Percentiles rank a stretch among this genome's conserved stretches.
Conservation (phyloP, 1,284 basidiomycete genomes). For the Ceratobasidium theobromae region DNA sequence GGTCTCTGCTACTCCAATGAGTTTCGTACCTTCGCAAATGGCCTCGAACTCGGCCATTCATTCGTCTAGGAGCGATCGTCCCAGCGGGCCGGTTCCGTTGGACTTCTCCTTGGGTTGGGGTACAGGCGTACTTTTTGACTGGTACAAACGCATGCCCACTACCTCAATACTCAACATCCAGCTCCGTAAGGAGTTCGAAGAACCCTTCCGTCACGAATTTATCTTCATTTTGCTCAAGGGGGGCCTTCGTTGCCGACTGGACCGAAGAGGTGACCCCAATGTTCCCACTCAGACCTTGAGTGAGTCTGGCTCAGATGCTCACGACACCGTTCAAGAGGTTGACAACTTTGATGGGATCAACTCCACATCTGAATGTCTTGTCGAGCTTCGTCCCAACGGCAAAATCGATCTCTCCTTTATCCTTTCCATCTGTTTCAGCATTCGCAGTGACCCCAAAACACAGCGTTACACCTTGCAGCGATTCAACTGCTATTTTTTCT, state of each 20-base stretch:
- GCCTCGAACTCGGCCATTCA: slow-evolving; percentile 5
- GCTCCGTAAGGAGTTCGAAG: not conserved
- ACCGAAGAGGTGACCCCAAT: not conserved
- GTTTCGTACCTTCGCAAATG: not conserved
- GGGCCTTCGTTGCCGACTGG: slow-evolving; percentile 5
- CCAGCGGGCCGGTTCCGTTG: not conserved
- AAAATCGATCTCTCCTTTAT: not conserved
- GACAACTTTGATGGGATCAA: not conserved
- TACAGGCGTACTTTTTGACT: slow-evolving; percentile 2
- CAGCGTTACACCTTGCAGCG: not conserved
- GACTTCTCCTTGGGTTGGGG: slow-evolving; percentile 1
- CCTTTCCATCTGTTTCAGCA: slow-evolving; percentile 7
- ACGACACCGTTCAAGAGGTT: not conserved
- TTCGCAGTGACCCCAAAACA: not conserved
- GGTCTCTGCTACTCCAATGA: not conserved
- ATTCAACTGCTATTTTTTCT: slow-evolving; percentile 27
- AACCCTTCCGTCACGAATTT: slow-evolving; percentile 11
- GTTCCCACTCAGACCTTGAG: not conserved
- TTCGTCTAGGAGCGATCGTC: not conserved
- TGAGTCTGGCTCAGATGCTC: not conserved
- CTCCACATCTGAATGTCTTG: not conserved
- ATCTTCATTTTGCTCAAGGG: not conserved
- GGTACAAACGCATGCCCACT: not conserved
- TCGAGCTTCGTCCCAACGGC: not conserved
- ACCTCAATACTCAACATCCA: slow-evolving; percentile 1